Percentiles rank a stretch among this genome's conserved stretches.
These are phyloP conservation scores for Thozetella sp. DNA, from an alignment of 495 filamentous ascomycete genomes.

Conservation along the genomic window DNA sequence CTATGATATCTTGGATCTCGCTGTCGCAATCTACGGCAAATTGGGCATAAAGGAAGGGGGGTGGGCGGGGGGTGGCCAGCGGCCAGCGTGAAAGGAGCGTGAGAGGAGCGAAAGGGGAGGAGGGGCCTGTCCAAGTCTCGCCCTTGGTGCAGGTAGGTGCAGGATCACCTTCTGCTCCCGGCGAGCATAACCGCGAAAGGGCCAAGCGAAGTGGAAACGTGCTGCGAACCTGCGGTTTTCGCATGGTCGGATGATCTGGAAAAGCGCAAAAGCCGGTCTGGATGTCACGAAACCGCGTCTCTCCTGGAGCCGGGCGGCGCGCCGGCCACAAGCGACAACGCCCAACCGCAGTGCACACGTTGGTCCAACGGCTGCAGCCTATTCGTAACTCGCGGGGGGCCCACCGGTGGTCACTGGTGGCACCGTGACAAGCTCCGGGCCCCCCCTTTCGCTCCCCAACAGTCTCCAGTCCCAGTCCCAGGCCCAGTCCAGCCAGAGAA, in stretches of 20 bases:
- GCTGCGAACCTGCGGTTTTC: not conserved
- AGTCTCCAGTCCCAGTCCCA: too few species aligned
- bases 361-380: constrained; percentile 7
- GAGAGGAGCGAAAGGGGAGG: not conserved
- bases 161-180: too few species aligned
- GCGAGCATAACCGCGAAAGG: not conserved
- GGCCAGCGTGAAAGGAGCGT: too few species aligned
- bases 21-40: too few species aligned
- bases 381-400: constrained; percentile 11
- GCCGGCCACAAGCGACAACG: constrained; percentile 4
- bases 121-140: not conserved
- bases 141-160: not conserved
- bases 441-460: too few species aligned
- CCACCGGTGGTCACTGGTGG: not conserved
- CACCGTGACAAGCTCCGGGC: not conserved
- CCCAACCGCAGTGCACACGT: constrained; percentile 14
- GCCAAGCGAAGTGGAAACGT: constrained; percentile 1
- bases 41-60: too few species aligned
- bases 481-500: too few species aligned
- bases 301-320: not conserved
- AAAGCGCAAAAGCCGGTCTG: not conserved
- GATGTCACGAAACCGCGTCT: not conserved
- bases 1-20: too few species aligned
- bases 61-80: too few species aligned
- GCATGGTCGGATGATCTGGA: not conserved